Percentiles rank a stretch among this genome's conserved stretches.
Conservation (phyloP, 2,329 filamentous ascomycete genomes). For the Acrocalymma vagum region DNA sequence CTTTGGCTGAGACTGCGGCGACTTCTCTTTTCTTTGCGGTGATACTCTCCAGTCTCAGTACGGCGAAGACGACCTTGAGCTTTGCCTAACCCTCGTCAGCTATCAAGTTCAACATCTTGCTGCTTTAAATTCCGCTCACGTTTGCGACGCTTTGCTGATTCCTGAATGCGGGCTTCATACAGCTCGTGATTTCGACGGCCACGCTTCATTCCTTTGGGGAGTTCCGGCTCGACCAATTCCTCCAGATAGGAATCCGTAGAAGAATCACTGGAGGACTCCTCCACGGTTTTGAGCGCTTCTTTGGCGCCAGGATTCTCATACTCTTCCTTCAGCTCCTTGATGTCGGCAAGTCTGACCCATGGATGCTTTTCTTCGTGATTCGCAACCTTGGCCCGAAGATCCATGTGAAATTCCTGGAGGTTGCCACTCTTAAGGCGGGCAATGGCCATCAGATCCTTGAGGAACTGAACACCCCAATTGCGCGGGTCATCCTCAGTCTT, state of each 20-base stretch:
- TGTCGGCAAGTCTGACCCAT: constrained; percentile 39
- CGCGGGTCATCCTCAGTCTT: constrained; percentile 43
- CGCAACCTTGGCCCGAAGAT: constrained; percentile 33
- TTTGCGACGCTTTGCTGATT: constrained; percentile 29
- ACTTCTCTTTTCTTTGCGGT: constrained; percentile 33
- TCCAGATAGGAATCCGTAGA: constrained; percentile 39
- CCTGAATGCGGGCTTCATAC: constrained; percentile 38
- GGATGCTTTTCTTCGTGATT: constrained; percentile 38
- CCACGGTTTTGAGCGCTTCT: constrained; percentile 5
- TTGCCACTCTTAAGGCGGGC: constrained; percentile 36
- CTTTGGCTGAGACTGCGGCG: constrained; percentile 16
- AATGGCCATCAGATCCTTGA: constrained; percentile 42
- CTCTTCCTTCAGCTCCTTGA: constrained; percentile 39
- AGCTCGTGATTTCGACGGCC: constrained; percentile 29
- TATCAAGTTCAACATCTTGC: not conserved
- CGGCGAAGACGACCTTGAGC: constrained; percentile 35
- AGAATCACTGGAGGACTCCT: constrained; percentile 23
- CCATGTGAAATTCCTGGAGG: constrained; percentile 32
- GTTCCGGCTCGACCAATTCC: constrained; percentile 35
- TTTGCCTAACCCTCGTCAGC: constrained; percentile 7
- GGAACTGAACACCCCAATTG: constrained; percentile 48
- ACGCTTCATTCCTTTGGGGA: constrained; percentile 27
- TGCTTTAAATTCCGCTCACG: constrained; percentile 17
- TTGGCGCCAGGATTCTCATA: constrained; percentile 33
- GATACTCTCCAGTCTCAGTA: constrained; percentile 29